Conservation (phyloP, 108 stramenopile species). For the Conticribra guillardii region DNA sequence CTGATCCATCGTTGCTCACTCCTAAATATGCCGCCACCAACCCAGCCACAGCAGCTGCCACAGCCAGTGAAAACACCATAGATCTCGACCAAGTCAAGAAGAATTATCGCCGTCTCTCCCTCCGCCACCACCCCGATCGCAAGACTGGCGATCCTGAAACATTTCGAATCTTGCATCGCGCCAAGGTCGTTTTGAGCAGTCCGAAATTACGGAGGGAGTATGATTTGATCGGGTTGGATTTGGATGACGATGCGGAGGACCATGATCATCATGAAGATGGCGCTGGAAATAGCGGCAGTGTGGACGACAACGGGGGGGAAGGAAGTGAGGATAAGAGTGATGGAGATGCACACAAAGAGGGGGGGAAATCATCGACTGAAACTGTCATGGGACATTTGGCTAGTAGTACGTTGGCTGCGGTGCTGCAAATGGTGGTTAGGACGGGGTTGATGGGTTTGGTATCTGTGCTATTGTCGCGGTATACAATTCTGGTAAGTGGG, state of each 20-base stretch:
- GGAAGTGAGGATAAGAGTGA: neutral
- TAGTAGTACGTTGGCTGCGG: slow-evolving; percentile 58
- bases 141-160: slow-evolving; percentile 79
- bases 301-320: slow-evolving; percentile 13
- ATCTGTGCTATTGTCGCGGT: slow-evolving; percentile 62
- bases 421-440: slow-evolving; percentile 78
- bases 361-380: slow-evolving; percentile 31
- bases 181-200: slow-evolving; percentile 71
- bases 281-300: neutral
- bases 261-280: slow-evolving; percentile 22
- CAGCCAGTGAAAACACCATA: slow-evolving; percentile 7
- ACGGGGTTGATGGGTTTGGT: slow-evolving; percentile 75
- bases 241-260: slow-evolving; percentile 79
- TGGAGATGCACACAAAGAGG: slow-evolving; percentile 7
- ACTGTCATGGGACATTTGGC: slow-evolving; percentile 80
- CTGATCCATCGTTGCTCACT: slow-evolving; percentile 9
- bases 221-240: slow-evolving; percentile 83
- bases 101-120: slow-evolving; percentile 73
- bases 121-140: slow-evolving; percentile 78
- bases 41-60: neutral
- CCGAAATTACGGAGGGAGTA: slow-evolving; percentile 80
- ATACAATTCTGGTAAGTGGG: slow-evolving; percentile 46
- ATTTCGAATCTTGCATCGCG: slow-evolving; percentile 79
- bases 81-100: slow-evolving; percentile 78
- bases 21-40: slow-evolving; percentile 2